A percentile compares a stretch with the other conserved stretches of the same genome.
phyloP scores from a whole-genome alignment of 106 monocot species.

The Acanthochlamys bracteata region DNA sequence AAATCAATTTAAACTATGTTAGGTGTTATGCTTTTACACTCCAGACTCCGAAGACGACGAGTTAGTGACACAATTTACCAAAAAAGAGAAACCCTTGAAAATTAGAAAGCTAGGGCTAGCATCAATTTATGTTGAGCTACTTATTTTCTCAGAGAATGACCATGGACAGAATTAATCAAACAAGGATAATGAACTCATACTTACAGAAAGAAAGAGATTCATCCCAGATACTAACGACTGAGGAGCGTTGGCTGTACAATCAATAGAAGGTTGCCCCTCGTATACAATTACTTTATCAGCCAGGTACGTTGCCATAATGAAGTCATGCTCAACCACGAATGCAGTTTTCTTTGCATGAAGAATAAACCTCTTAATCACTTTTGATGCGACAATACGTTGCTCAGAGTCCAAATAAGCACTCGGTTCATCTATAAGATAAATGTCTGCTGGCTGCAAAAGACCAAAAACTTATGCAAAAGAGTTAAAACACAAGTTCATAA shows the following conservation, averaged over 20 bases:
- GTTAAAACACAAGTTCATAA: too few relatives aligned
- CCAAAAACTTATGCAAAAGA: not conserved
- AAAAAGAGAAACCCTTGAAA: not conserved
- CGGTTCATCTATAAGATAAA: conserved; percentile 97
- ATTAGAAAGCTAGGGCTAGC: not conserved
- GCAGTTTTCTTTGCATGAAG: conserved; percentile 99
- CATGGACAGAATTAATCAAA: too few relatives aligned
- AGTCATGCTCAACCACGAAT: conserved; percentile 97
- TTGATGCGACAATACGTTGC: conserved; percentile 95
- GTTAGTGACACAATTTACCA: too few relatives aligned
- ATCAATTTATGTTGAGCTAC: too few relatives aligned
- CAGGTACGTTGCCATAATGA: conserved; percentile 97
- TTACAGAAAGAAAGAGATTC: conserved; percentile 94
- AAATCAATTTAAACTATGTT: not conserved
- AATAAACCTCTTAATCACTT: conserved; percentile 96
- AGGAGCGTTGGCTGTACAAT: conserved; percentile 79
- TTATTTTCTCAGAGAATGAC: too few relatives aligned
- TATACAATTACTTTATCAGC: conserved; percentile 98
- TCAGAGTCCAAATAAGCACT: conserved; percentile 99
- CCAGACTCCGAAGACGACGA: too few relatives aligned
- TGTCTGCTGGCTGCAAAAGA: conserved; percentile 83
- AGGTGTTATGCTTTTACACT: too few relatives aligned
- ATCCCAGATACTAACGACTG: conserved; percentile 96
- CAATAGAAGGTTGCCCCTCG: conserved; percentile 83
- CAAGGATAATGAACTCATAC: conserved; percentile 11